Conservation (phyloP, 164 flowering plant genomes). For the Magnolia changhungtana region DNA sequence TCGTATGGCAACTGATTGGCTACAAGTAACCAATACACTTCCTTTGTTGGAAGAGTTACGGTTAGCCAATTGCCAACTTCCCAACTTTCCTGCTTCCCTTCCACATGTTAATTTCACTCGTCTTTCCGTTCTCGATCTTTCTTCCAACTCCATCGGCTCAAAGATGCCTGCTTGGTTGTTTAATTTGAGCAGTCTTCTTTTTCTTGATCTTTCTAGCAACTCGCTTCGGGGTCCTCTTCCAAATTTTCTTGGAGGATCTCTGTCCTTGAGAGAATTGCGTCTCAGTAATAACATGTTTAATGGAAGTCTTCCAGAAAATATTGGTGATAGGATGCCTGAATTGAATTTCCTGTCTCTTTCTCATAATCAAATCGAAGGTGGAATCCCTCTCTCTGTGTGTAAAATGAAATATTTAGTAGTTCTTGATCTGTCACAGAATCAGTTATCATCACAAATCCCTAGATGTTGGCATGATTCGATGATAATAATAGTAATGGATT, state of each 20-base stretch:
- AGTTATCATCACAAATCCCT: neutral
- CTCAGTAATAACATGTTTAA: neutral
- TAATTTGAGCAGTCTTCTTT: neutral
- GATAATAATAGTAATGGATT: neutral
- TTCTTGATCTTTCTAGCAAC: slow-evolving; percentile 4
- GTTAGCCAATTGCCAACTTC: neutral
- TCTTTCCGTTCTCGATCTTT: neutral
- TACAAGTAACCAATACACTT: neutral
- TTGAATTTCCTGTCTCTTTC: neutral
- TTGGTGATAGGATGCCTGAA: neutral
- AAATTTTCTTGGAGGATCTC: neutral
- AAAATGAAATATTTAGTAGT: neutral
- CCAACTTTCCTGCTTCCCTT: neutral
- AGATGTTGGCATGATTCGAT: neutral
- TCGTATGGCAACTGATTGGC: neutral
- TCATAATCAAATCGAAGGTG: neutral
- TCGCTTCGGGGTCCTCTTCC: neutral
- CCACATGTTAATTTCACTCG: slow-evolving; percentile 1
- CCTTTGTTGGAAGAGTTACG: neutral
- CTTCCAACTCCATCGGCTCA: neutral
- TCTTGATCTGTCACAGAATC: slow-evolving; percentile 7
- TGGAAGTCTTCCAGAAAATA: neutral
- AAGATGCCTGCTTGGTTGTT: neutral
- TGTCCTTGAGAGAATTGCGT: neutral
- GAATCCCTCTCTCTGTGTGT: neutral